Evolutionary conservation across 176 grass and related monocot genomes (phyloP).

Genomic region (Eragrostis nindensis): DNA sequence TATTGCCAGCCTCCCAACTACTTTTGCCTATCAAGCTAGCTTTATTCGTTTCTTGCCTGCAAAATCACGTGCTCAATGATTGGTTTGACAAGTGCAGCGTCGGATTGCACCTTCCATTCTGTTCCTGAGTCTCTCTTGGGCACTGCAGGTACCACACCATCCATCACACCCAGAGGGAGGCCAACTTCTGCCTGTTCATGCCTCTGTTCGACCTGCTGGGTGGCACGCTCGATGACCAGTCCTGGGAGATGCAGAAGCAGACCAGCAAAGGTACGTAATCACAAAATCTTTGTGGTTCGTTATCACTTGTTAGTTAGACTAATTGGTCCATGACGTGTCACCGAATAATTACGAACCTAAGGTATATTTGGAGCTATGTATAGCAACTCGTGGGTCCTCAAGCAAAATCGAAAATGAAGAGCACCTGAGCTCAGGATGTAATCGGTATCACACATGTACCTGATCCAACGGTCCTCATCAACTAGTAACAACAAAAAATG

Average conservation of each 20-base stretch:
- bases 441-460: too few species aligned
- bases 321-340: neutral
- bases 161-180: conserved; percentile 62
- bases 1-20: neutral
- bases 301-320: neutral
- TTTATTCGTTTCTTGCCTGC: neutral
- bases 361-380: neutral
- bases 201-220: conserved; percentile 88
- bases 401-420: too few species aligned
- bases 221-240: conserved; percentile 56
- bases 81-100: neutral
- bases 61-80: neutral
- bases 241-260: conserved; percentile 71
- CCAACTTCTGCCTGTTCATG: conserved; percentile 97
- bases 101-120: neutral
- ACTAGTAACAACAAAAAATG: too few species aligned
- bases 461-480: too few species aligned
- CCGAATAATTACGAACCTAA: neutral
- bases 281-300: neutral
- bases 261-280: conserved; percentile 57
- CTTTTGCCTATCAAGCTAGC: neutral
- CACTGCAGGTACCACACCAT: conserved; percentile 75
- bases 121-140: neutral
- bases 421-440: too few species aligned
- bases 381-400: too few species aligned